These are phyloP conservation scores for Capniomyces stellatus DNA, from an alignment of 371 early-diverging fungal species.

Conservation along the genomic window DNA sequence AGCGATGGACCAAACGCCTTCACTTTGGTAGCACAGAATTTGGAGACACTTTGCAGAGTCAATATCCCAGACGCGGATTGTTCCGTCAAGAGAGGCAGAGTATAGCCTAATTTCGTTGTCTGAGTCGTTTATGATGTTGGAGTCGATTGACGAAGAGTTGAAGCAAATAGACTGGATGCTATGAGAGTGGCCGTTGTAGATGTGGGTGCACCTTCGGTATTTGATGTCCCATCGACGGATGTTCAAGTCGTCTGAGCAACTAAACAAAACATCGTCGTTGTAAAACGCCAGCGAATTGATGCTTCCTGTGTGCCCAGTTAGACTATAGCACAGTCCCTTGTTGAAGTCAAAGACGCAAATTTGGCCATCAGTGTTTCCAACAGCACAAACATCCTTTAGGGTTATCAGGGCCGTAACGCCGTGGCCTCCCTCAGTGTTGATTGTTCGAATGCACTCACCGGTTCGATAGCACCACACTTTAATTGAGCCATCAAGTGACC, in stretches of 20 bases:
- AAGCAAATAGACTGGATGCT: constrained; percentile 46
- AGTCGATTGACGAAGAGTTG: constrained; percentile 9
- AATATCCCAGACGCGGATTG: constrained; percentile 74
- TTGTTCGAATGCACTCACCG: constrained; percentile 65
- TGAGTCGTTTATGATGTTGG: neutral
- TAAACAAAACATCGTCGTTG: constrained; percentile 43
- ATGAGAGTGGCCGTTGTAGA: constrained; percentile 57
- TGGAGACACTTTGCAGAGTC: constrained; percentile 55
- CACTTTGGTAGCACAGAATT: constrained; percentile 76
- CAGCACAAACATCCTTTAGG: constrained; percentile 53
- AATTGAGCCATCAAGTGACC: constrained; percentile 84
- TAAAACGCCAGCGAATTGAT: constrained; percentile 70
- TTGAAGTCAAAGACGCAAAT: constrained; percentile 84
- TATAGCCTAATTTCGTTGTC: constrained; percentile 36
- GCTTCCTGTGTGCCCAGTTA: constrained; percentile 59
- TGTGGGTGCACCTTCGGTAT: constrained; percentile 41
- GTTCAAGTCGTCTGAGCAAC: constrained; percentile 63
- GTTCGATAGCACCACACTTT: constrained; percentile 91
- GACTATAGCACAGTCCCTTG: constrained; percentile 52
- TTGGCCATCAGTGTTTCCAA: constrained; percentile 68
- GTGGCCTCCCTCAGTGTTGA: constrained; percentile 59
- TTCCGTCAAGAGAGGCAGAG: constrained; percentile 75
- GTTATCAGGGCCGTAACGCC: constrained; percentile 78
- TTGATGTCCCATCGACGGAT: constrained; percentile 69
- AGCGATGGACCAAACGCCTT: constrained; percentile 77